Percentiles rank a stretch among this genome's conserved stretches.
Conservation (phyloP, 805 yeast genomes). For the Zygoascus bituminiphila region DNA sequence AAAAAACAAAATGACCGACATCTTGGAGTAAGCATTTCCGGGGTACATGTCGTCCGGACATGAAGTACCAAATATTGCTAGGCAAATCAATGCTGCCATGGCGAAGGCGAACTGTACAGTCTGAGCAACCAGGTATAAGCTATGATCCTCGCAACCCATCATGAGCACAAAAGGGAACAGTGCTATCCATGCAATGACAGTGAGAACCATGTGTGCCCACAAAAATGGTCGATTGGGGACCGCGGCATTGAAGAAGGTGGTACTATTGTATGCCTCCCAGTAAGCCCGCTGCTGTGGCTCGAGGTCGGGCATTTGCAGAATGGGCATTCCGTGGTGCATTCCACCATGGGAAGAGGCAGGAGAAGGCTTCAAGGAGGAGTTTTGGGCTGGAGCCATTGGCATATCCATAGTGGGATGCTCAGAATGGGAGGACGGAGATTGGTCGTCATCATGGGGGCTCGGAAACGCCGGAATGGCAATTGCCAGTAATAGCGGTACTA, state of each 20-base stretch:
- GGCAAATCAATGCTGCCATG: conserved; percentile 44
- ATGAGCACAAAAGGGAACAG: conserved; percentile 64
- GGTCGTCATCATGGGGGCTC: conserved; percentile 4
- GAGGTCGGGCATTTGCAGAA: conserved; percentile 52
- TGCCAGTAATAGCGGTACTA: not conserved
- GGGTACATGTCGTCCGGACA: conserved; percentile 65
- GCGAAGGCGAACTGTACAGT: conserved; percentile 41
- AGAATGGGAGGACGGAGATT: not conserved
- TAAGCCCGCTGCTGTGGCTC: conserved; percentile 63
- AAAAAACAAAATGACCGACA: conserved; percentile 53
- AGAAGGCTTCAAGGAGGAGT: conserved; percentile 7
- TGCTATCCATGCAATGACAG: conserved; percentile 39
- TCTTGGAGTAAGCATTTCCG: conserved; percentile 58
- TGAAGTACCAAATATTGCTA: conserved; percentile 48
- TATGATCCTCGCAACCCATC: conserved; percentile 43
- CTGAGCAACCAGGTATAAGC: conserved; percentile 42
- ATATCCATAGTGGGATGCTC: not conserved
- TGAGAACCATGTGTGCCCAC: conserved; percentile 43
- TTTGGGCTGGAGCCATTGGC: not conserved
- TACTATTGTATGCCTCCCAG: conserved; percentile 75
- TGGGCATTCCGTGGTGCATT: conserved; percentile 64
- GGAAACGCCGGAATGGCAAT: conserved; percentile 1
- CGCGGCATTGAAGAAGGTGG: conserved; percentile 45
- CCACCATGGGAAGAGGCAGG: conserved; percentile 8
- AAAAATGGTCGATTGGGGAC: conserved; percentile 47